Base-by-base conservation (phyloP, 352 stramenopile species). In the Phytophthora pini region DNA sequence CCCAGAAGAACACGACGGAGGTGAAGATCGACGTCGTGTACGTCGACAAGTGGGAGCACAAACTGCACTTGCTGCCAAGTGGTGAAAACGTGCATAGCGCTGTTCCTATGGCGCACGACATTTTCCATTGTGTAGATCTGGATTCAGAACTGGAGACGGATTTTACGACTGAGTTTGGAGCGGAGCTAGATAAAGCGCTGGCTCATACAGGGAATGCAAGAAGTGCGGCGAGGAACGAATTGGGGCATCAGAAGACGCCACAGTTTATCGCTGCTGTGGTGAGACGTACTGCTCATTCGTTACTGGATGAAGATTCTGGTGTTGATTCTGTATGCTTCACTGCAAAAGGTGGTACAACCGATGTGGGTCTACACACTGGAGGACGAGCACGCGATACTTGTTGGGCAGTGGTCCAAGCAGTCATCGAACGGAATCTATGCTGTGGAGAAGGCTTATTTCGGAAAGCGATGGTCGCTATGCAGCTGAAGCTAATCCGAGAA, bases 301-400 rank as follows among this genome's bases (percentile, higher is more conserved):
- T 70, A 10, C 51, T 53, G n/a, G 22, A 24, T 38, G 49, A 13
- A 10, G 26, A 4, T 22, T 36, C 43, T 9, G 17, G 17, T 36
- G 22, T 45, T 44, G 39, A 26, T 4, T 10, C 8, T 2, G 29
- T 54, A 9, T 47, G 20, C 12, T 36, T 47, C n/a, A 10, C 57
- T 52, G 36, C 61, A n/a, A 34, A 36, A 24, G 20, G 40, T 27
- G 79, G 79, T 1, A 83, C 75, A n/a, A 87, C 74, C 0, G 80
- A 87, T 47, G 76, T 87, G 11, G 78, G 77, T 2, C 65, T 70
- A 13, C 80, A 91, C 51, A 89, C 79, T 2, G 79, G 79, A 12
- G 71, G 68, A 0, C 50, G 57, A 27, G 39, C 57, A 6, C 71
- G 82, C 22, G 76, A 79, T 46, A 89, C 76, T 1, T 89, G 80